Base-by-base conservation (phyloP, 495 filamentous ascomycete species). In the Cairneyella variabilis region DNA sequence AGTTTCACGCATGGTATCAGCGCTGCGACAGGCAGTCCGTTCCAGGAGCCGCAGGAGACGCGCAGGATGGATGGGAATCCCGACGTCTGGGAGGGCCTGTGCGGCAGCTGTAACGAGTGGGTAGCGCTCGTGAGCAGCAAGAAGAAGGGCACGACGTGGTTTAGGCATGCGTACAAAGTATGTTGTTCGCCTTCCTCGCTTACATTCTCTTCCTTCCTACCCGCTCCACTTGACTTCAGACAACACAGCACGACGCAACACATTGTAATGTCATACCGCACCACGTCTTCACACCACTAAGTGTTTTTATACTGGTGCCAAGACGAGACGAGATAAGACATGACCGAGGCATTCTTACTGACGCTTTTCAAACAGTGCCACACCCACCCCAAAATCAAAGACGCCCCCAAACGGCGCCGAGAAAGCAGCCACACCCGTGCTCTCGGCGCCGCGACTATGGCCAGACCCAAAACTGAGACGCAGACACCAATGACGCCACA, bases 71-170 rank as follows among this genome's bases (percentile, higher is more conserved):
- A 89, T 63, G 83, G 84, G n/a, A 89, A 88, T 59, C 78, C 84
- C 9, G 85, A 90, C 58, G 83, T 87, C 14, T 91, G 88, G 87
- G 86, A 91, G 66, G 87, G 87, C 6, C 71, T 88, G 8, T 91
- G 87, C 60, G 82, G 85, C 27, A 85, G 81, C 46, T 91, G 87
- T 64, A 83, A 80, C 48, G 85, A 89, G 34, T 91, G 87, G 87
- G 84, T 90, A 52, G 79, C 84, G 12, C 67, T 91, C 38, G 83
- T 88, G 37, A 89, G 83, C 66, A 89, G 83, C 61, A 91, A 90
- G 75, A 90, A 89, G 75, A 90, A 90, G 71, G 87, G 87, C 2
- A 90, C 86, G 4, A 88, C 86, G 3, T 91, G 87, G 87, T 91
- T 91, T 59, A 73, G 87, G 56, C 87, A 91, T 64, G 87, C 87